A percentile compares a stretch with the other conserved stretches of the same genome.
phyloP scores from a whole-genome alignment of 1,284 basidiomycete species.

The Melampsora americana region DNA sequence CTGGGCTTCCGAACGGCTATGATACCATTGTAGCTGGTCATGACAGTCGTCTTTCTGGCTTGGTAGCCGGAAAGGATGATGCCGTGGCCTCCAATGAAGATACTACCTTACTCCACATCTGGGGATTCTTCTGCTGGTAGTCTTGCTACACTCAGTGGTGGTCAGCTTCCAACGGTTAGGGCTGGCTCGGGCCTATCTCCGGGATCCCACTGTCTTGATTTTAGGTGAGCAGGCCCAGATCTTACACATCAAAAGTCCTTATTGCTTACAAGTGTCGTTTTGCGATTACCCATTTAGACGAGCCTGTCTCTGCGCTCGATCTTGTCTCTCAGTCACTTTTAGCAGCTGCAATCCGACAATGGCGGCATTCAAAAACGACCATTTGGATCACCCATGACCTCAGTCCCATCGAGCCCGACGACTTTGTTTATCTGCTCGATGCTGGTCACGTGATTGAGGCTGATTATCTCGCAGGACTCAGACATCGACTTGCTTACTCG shows the following conservation, averaged over 20 bases:
- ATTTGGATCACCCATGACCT: constrained; percentile 96
- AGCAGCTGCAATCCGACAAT: constrained; percentile 78
- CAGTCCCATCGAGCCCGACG: constrained; percentile 69
- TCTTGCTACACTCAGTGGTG: constrained; percentile 69
- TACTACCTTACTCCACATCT: neutral
- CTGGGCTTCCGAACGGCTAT: constrained; percentile 78
- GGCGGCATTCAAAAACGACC: constrained; percentile 80
- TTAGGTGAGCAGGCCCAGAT: constrained; percentile 64
- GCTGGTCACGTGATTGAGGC: constrained; percentile 78
- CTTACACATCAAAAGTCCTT: neutral
- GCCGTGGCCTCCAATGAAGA: too few species aligned
- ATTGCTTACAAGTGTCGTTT: constrained; percentile 13
- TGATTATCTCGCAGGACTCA: constrained; percentile 75
- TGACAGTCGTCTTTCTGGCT: neutral
- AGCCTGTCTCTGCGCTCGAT: constrained; percentile 93
- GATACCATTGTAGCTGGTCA: constrained; percentile 66
- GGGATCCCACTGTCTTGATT: constrained; percentile 84
- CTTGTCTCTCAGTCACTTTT: constrained; percentile 80
- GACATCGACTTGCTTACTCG: constrained; percentile 53
- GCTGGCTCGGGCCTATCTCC: constrained; percentile 79
- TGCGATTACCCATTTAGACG: constrained; percentile 62
- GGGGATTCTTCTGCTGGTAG: constrained; percentile 61
- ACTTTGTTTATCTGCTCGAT: constrained; percentile 90
- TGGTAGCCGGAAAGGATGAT: constrained; percentile 10
- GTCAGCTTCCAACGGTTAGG: constrained; percentile 89